A percentile compares a stretch with the other conserved stretches of the same genome.
Conservation (phyloP, 192 early-diverging fungal species). For the Linnemannia exigua region DNA sequence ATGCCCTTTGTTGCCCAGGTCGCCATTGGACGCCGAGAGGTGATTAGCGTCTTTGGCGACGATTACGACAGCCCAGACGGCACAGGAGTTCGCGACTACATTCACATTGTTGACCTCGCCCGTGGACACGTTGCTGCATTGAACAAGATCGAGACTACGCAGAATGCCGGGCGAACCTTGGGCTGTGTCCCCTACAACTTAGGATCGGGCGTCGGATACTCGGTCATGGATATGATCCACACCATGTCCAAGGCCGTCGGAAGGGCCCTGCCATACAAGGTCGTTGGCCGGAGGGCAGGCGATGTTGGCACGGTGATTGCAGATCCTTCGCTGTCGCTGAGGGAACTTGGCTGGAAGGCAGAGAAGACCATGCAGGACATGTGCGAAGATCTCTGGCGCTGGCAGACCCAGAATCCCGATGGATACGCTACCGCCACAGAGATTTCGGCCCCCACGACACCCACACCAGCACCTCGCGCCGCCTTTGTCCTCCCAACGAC, state of each 20-base stretch:
- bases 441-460: conserved; percentile 35
- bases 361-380: conserved; percentile 59
- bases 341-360: conserved; percentile 56
- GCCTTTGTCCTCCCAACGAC: conserved; percentile 33
- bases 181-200: conserved; percentile 87
- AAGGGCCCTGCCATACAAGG: conserved; percentile 79
- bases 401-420: conserved; percentile 67
- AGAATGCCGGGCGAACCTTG: conserved; percentile 45
- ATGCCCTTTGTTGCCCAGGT: conserved; percentile 95
- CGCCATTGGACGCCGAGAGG: conserved; percentile 84
- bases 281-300: conserved; percentile 78
- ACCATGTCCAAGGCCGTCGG: conserved; percentile 87
- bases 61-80: conserved; percentile 95
- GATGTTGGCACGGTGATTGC: conserved; percentile 91
- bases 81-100: conserved; percentile 91
- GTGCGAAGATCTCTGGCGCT: conserved; percentile 73
- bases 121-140: conserved; percentile 89
- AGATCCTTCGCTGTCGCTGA: conserved; percentile 64
- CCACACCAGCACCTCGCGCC: conserved; percentile 24
- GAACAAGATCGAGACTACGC: conserved; percentile 70
- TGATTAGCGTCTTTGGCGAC: conserved; percentile 90
- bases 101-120: conserved; percentile 94
- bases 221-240: conserved; percentile 85
- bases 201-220: conserved; percentile 91
- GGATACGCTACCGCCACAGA: conserved; percentile 51